These are phyloP conservation scores for Colletotrichum spaethianum DNA, from an alignment of 2,329 filamentous ascomycete species.

Conservation along the genomic window DNA sequence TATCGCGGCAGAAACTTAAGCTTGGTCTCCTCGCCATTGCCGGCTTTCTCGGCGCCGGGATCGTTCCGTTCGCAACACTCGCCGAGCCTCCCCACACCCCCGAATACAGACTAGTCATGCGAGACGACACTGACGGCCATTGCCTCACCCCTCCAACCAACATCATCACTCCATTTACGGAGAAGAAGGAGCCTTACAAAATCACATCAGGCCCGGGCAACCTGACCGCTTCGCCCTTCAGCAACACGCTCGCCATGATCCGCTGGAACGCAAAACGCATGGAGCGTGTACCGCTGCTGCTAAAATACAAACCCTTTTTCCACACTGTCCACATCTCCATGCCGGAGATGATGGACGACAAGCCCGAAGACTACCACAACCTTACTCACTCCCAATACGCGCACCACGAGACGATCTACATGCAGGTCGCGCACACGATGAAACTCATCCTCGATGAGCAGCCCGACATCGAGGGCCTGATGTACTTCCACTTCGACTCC, in stretches of 20 bases:
- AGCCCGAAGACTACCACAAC: slow-evolving; percentile 42
- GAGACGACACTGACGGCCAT: slow-evolving; percentile 32
- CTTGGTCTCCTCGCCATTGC: slow-evolving; percentile 20
- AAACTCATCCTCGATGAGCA: slow-evolving; percentile 47
- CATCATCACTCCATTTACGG: slow-evolving; percentile 27
- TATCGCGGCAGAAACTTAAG: slow-evolving; percentile 16
- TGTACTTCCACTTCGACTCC: slow-evolving; percentile 52
- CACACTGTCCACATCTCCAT: slow-evolving; percentile 48
- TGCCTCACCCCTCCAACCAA: slow-evolving; percentile 23
- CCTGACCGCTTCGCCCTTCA: slow-evolving; percentile 46
- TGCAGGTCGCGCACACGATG: slow-evolving; percentile 49
- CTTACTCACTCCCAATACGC: slow-evolving; percentile 47
- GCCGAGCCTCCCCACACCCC: slow-evolving; percentile 35
- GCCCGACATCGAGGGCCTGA: slow-evolving; percentile 47
- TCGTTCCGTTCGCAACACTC: slow-evolving; percentile 40
- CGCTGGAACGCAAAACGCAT: slow-evolving; percentile 47
- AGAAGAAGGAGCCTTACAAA: slow-evolving; percentile 23
- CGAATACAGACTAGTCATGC: slow-evolving; percentile 35
- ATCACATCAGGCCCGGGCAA: slow-evolving; percentile 24
- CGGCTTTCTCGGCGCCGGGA: slow-evolving; percentile 37
- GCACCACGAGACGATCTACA: slow-evolving; percentile 43
- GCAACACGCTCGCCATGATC: slow-evolving; percentile 48
- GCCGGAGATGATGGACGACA: slow-evolving; percentile 41
- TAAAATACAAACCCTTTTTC: slow-evolving; percentile 50
- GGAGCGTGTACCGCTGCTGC: slow-evolving; percentile 47